Conservation (phyloP, 768 basidiomycete species). For the Boletus sp. region DNA sequence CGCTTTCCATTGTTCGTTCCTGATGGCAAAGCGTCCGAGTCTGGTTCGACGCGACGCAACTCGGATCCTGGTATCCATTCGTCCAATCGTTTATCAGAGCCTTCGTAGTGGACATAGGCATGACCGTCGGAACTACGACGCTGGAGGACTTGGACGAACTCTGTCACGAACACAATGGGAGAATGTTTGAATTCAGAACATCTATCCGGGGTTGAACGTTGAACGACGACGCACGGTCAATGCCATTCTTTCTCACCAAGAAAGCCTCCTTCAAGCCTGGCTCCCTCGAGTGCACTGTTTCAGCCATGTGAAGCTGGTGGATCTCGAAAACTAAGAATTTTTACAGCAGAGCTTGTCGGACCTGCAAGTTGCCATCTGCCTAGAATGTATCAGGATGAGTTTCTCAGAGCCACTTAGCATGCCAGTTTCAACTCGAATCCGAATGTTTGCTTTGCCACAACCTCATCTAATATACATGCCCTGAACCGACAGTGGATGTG, state of each 20-base stretch:
- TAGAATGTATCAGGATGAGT: not conserved
- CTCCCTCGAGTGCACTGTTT: slow-evolving; percentile 8
- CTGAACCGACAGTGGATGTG: too few species aligned
- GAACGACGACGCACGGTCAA: slow-evolving; percentile 34
- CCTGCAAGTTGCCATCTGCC: not conserved
- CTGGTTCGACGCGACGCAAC: slow-evolving; percentile 33
- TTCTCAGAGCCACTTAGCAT: not conserved
- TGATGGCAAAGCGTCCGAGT: slow-evolving; percentile 14
- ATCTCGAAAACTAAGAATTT: not conserved
- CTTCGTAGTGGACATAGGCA: slow-evolving; percentile 71
- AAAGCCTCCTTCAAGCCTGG: slow-evolving; percentile 9
- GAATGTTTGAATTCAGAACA: slow-evolving; percentile 9
- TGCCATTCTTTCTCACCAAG: slow-evolving; percentile 34
- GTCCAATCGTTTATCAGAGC: slow-evolving; percentile 70
- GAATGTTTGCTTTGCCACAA: not conserved
- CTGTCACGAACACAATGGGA: slow-evolving; percentile 26
- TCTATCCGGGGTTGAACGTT: slow-evolving; percentile 9
- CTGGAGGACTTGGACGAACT: slow-evolving; percentile 52
- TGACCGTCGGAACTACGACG: slow-evolving; percentile 42
- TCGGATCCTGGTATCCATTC: slow-evolving; percentile 61
- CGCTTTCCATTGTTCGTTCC: slow-evolving; percentile 35
- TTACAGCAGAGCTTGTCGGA: slow-evolving; percentile 2
- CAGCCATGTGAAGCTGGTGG: slow-evolving; percentile 20
- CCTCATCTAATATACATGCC: too few species aligned
- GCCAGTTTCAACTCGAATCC: not conserved